Conservation (phyloP, 805 yeast genomes). For the Saccharomyces jurei region DNA sequence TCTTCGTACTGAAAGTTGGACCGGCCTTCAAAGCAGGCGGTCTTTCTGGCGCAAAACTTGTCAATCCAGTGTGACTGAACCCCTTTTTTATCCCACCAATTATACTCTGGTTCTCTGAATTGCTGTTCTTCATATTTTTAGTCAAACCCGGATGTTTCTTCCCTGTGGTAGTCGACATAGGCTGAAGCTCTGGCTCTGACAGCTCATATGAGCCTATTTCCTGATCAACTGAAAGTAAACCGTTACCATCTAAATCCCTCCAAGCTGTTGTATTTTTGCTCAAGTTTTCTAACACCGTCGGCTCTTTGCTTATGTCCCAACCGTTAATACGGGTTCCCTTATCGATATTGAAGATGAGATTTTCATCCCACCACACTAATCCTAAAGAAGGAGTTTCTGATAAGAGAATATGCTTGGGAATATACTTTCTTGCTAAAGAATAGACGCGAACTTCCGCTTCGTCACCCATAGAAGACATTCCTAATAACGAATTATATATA, state of each 20-base stretch:
- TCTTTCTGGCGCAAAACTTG: slow-evolving; percentile 11
- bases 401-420: slow-evolving; percentile 48
- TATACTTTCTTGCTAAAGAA: slow-evolving; percentile 59
- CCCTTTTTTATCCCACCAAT: slow-evolving; percentile 11
- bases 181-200: slow-evolving; percentile 1
- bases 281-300: slow-evolving; percentile 26
- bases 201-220: slow-evolving; percentile 19
- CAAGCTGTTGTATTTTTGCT: slow-evolving; percentile 23
- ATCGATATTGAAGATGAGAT: slow-evolving; percentile 28
- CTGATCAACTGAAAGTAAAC: slow-evolving; percentile 25
- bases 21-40: slow-evolving; percentile 9
- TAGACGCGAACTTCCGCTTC: slow-evolving; percentile 62
- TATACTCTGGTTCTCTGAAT: background rate
- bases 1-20: slow-evolving; percentile 15
- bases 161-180: background rate
- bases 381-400: slow-evolving; percentile 28
- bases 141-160: background rate
- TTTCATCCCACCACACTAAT: slow-evolving; percentile 31
- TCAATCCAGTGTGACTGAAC: slow-evolving; percentile 11
- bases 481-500: slow-evolving; percentile 56
- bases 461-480: slow-evolving; percentile 64
- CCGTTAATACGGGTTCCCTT: slow-evolving; percentile 27
- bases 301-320: slow-evolving; percentile 27
- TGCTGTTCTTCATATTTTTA: background rate
- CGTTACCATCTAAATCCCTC: slow-evolving; percentile 33